phyloP scores from a whole-genome alignment of 345 rosid species.

The Xanthoceras sorbifolium region DNA sequence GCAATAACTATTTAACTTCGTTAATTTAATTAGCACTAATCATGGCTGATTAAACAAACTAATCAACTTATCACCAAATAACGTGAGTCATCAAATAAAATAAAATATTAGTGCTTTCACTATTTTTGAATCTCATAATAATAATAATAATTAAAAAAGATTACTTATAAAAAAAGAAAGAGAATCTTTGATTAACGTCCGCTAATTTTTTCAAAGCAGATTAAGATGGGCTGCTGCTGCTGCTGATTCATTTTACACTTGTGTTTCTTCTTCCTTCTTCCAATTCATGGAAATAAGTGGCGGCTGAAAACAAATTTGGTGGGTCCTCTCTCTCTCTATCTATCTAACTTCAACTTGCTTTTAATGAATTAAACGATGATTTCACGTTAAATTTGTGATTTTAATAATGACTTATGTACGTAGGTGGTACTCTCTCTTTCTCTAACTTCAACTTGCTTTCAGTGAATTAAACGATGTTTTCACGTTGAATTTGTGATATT shows the following conservation, averaged over 20 bases:
- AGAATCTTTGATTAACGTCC: not conserved
- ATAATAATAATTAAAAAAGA: not conserved
- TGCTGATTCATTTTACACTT: not conserved
- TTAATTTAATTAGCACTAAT: not conserved
- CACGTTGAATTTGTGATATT: no score
- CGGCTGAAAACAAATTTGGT: not conserved
- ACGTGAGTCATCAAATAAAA: not conserved
- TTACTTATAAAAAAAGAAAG: constrained; percentile 3
- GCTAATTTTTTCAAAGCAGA: not conserved
- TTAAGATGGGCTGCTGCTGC: not conserved
- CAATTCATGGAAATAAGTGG: not conserved
- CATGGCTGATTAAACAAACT: not conserved
- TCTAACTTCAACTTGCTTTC: no score
- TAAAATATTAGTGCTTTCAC: not conserved
- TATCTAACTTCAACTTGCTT: no score
- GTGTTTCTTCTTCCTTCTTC: no score
- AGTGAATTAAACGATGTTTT: no score
- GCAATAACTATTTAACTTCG: not conserved
- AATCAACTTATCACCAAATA: not conserved
- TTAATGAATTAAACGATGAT: no score
- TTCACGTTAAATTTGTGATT: no score
- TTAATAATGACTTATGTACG: no score
- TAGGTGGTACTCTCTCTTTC: no score
- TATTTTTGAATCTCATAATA: not conserved
- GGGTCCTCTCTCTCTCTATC: no score